These are phyloP conservation scores for Oryza glumipatula DNA, from an alignment of 176 grass and related monocot genomes.

Conservation along the genomic window DNA sequence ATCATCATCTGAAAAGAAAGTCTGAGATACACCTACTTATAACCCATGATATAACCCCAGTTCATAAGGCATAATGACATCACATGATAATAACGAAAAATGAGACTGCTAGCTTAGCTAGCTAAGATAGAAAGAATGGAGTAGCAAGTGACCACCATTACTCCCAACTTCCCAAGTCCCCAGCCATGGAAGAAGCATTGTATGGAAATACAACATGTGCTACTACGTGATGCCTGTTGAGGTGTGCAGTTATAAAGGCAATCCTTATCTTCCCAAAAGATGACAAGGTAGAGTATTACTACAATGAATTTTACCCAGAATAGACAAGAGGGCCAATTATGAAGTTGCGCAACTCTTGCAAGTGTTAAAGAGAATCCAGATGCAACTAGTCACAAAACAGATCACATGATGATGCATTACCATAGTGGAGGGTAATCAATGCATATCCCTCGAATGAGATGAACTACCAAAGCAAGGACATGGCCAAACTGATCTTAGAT, in stretches of 20 bases:
- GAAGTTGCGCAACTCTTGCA: slow-evolving; percentile 27
- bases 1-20: not conserved
- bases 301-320: not conserved
- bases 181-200: no score
- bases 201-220: no score
- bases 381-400: slow-evolving; percentile 4
- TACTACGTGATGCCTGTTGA: no score
- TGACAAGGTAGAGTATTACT: slow-evolving; percentile 29
- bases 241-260: not conserved
- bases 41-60: not conserved
- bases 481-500: slow-evolving; percentile 14
- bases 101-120: no score
- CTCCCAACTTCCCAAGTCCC: no score
- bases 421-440: not conserved
- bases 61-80: not conserved
- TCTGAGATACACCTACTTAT: no score
- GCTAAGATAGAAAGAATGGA: no score
- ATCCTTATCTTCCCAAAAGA: slow-evolving; percentile 21
- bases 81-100: no score
- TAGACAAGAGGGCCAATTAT: slow-evolving; percentile 20
- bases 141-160: no score
- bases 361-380: not conserved
- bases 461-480: not conserved
- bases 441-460: not conserved
- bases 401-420: not conserved